Conservation (phyloP, 2,329 filamentous ascomycete genomes). For the Pseudocercospora fijiensis region DNA sequence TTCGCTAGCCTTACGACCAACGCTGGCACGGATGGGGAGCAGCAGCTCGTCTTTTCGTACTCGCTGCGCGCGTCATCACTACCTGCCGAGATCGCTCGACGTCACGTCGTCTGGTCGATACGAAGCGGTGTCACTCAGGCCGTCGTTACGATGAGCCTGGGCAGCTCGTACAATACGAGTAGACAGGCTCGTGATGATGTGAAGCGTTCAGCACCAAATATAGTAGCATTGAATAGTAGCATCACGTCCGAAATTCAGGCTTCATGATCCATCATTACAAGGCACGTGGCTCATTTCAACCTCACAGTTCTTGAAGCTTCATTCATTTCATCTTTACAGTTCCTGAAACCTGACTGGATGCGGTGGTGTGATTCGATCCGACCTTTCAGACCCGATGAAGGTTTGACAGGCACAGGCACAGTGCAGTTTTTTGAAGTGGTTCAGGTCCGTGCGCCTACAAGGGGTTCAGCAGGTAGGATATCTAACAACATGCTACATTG, state of each 20-base stretch:
- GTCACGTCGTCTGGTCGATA: background rate
- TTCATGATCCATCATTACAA: no score
- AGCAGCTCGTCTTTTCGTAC: background rate
- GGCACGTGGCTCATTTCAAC: background rate
- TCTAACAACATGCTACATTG: no score
- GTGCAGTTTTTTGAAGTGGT: no score
- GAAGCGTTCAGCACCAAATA: background rate
- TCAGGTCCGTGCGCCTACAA: no score
- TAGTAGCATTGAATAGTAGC: background rate
- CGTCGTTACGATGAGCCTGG: background rate
- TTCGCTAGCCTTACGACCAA: constrained; percentile 9
- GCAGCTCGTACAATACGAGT: background rate
- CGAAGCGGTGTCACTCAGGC: no score
- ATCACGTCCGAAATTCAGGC: background rate
- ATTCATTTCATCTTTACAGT: no score
- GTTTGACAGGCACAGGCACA: no score
- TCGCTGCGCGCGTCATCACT: background rate
- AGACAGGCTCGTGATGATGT: background rate
- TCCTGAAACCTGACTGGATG: background rate
- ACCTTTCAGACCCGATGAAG: no score
- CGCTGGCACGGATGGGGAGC: constrained; percentile 7
- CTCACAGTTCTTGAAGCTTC: no score
- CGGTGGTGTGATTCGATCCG: no score
- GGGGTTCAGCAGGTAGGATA: no score
- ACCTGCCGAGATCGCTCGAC: background rate